Base-by-base conservation (phyloP, 2,329 filamentous ascomycete species). In the Alternaria atra region DNA sequence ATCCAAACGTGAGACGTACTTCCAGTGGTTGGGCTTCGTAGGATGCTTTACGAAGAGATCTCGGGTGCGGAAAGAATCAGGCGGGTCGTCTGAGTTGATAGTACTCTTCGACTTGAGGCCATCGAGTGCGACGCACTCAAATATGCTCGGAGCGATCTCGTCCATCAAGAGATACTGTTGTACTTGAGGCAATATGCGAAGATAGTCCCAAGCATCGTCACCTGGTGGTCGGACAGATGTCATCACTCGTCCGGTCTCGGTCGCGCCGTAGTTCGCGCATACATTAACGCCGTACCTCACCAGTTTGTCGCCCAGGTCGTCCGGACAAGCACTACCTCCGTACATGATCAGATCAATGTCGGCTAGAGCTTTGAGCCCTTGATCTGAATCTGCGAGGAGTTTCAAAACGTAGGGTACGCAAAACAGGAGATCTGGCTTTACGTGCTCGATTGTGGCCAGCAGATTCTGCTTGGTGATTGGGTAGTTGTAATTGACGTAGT, bases 401-500 rank as follows among this genome's bases (percentile, higher is more conserved):
- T 90, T 90, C 17, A 91, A 73, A 0, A 86, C 84, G 64, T 90
- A 91, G 0, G 89, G 89, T 0, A 91, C 89, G 3, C 81, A 84
- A 58, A 89, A 84, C 32, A 90, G 84, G 20, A 85, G 83, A 54
- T 89, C 82, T 0, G 83, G 81, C 17, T 81, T 67, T 30, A 70
- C 65, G 25, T 58, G 46, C 12, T 52, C 53, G 6, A 72, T 52
- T 6, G 61, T 66, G 8, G 57, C 61, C 1, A 59, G 63, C 13
- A 72, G 35, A 32, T 65, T 71, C 27, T 67, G 60, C 34, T 65
- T 65, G 5, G 71, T 73, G 39, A 72, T 40, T 0, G 62, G 46
- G 34, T 67, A 69, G 42, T 73, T 72, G 58, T 58, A 68, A 8
- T 47, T 47, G 29, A 47, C 43, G 57, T 68, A 69, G 46, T 68